Evolutionary conservation across 2,329 filamentous ascomycete genomes (phyloP), one percentile per base, ranked within the genome.

Genomic region (Talaromyces atroroseus): DNA sequence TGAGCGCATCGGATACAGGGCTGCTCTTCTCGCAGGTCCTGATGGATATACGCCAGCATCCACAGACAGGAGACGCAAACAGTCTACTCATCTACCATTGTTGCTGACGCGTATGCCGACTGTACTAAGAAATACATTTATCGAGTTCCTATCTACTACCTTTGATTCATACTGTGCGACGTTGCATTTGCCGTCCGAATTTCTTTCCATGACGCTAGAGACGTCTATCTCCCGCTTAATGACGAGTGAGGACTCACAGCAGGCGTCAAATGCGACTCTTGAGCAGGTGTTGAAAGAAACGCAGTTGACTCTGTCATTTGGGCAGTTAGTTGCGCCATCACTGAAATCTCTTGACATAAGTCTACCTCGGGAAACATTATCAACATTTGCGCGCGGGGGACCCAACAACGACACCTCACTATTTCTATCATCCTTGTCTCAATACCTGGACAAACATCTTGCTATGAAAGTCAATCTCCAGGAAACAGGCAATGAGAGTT

Each of bases 81-180:
- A 68, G 1, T 78, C 78, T 49, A 81, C 78, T 1, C 67, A 73
- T 16, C 71, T 82, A 3, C 80, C 80, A 0, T 64, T 82, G 14
- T 67, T 82, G 14, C 64, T 82, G 42, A 75, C 79, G 2, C 77
- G 77, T 58, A 76, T 81, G 64, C 79, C 80, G 1, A 77, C 71
- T 34, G 66, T 74, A 0, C 66, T 82, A 11, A 74, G 79, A 4
- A 76, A 80, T 38, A 71, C 72, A 2, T 74, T 82, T 52, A 64
- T 79, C 51, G 66, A 75, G 14, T 82, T 82, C 62, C 63, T 82
- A 14, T 67, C 72, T 5, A 69, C 75, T 1, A 76, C 70, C 56
- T 82, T 82, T 63, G 80, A 82, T 59, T 71, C 76, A 2, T 77
- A 77, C 58, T 71, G 75, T 47, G 73, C 76, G 5, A 65, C 74